Percentiles rank a stretch among this genome's conserved stretches.
Evolutionary conservation across 148 eudicot genomes (phyloP).

Genomic region (Rhododendron vialii): DNA sequence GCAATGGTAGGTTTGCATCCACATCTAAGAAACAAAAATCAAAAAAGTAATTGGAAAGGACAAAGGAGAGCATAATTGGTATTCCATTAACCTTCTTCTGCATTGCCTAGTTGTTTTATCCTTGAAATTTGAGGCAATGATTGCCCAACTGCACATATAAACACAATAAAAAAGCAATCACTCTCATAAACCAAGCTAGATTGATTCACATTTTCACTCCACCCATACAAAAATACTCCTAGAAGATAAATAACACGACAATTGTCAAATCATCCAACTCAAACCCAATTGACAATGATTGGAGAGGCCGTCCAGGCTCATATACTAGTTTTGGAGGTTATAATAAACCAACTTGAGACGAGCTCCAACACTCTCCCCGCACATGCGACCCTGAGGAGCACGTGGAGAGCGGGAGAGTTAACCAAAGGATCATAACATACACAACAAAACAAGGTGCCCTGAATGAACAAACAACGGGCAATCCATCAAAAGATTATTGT

Average conservation of each 20-base stretch:
- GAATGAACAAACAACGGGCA: background rate
- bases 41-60: constrained; percentile 6
- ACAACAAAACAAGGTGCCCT: background rate
- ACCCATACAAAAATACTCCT: background rate
- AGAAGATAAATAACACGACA: background rate
- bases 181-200: constrained; percentile 16
- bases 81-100: constrained; percentile 69
- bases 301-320: background rate
- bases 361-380: background rate
- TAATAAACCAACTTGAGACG: background rate
- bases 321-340: background rate
- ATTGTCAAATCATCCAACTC: background rate
- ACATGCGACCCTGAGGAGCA: background rate
- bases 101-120: constrained; percentile 94
- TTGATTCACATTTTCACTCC: background rate
- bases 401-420: background rate
- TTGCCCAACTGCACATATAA: constrained; percentile 61
- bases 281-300: background rate
- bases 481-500: background rate
- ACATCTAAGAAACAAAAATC: background rate
- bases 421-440: background rate
- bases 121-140: constrained; percentile 85
- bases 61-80: constrained; percentile 10
- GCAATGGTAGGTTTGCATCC: constrained; percentile 13
- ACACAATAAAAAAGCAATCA: constrained; percentile 1